Evolutionary conservation across 805 yeast genomes (phyloP).

Genomic region (Cyberlindnera mycetangii): DNA sequence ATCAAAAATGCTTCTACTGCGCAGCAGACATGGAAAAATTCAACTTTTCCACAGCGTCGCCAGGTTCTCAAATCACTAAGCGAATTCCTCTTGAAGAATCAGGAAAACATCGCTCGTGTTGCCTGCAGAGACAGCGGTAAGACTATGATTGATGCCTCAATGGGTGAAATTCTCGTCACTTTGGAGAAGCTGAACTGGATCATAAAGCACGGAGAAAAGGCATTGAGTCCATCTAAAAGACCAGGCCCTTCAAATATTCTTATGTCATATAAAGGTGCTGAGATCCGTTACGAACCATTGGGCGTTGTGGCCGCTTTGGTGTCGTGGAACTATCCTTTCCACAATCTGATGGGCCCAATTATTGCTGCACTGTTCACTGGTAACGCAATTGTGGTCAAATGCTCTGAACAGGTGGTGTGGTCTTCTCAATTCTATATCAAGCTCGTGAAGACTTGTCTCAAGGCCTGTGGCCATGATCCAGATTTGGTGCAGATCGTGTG

Average conservation of each 20-base stretch:
- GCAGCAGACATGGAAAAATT: conserved; percentile 31
- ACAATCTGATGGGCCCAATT: conserved; percentile 89
- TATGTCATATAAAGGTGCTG: conserved; percentile 88
- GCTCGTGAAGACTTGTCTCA: conserved; percentile 68
- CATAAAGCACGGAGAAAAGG: conserved; percentile 72
- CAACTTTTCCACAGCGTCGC: conserved; percentile 64
- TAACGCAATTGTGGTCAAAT: conserved; percentile 85
- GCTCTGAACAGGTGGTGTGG: conserved; percentile 97
- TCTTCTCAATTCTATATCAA: conserved; percentile 77
- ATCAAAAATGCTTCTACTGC: conserved; percentile 40
- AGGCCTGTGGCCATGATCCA: conserved; percentile 72
- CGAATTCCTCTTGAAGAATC: conserved; percentile 73
- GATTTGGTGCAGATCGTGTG: conserved; percentile 83
- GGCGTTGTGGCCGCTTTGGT: conserved; percentile 85
- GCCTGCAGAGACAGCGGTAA: conserved; percentile 98
- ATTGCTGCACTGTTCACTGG: conserved; percentile 89
- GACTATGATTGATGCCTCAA: conserved; percentile 91
- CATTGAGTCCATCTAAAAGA: conserved; percentile 60
- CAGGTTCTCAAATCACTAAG: conserved; percentile 68
- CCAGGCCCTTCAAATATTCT: conserved; percentile 86
- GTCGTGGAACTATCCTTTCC: conserved; percentile 98
- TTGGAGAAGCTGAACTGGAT: conserved; percentile 92
- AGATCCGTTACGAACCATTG: conserved; percentile 89
- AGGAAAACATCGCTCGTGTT: conserved; percentile 80
- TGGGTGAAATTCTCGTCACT: conserved; percentile 96